These are phyloP conservation scores for Heritiera fomes DNA, from an alignment of 345 rosid species.

Conservation along the genomic window DNA sequence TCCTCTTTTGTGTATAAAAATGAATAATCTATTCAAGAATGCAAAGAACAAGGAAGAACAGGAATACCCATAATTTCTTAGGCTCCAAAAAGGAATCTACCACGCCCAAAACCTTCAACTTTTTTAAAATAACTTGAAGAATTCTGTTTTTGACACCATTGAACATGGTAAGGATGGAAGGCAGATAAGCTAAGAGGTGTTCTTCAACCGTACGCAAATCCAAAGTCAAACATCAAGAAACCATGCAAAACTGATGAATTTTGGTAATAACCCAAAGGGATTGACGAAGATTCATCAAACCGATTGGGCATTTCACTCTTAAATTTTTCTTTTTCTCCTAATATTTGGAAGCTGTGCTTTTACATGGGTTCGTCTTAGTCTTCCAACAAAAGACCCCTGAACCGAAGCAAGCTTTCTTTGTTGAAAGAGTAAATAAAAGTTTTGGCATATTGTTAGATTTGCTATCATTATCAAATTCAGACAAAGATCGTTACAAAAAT, in stretches of 20 bases:
- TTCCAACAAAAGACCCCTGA: conserved; percentile 5
- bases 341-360: conserved; percentile 1
- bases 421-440: too few species aligned
- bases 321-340: background rate
- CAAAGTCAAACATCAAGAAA: conserved; percentile 43
- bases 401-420: too few species aligned
- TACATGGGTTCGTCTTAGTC: conserved; percentile 24
- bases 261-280: conserved; percentile 22
- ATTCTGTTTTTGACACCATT: conserved; percentile 23
- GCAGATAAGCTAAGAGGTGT: conserved; percentile 31
- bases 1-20: conserved; percentile 14
- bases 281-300: conserved; percentile 35
- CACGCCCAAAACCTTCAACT: conserved; percentile 13
- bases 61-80: conserved; percentile 27
- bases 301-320: conserved; percentile 24
- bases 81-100: conserved; percentile 29
- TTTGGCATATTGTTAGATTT: too few species aligned
- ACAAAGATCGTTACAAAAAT: background rate
- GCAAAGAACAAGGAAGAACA: conserved; percentile 25
- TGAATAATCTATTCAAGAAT: conserved; percentile 27
- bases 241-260: background rate
- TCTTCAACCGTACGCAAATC: conserved; percentile 44
- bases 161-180: conserved; percentile 30
- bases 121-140: conserved; percentile 19
- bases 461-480: background rate